Conservation (phyloP, 352 stramenopile species). For the Elongisporangium prolatum region DNA sequence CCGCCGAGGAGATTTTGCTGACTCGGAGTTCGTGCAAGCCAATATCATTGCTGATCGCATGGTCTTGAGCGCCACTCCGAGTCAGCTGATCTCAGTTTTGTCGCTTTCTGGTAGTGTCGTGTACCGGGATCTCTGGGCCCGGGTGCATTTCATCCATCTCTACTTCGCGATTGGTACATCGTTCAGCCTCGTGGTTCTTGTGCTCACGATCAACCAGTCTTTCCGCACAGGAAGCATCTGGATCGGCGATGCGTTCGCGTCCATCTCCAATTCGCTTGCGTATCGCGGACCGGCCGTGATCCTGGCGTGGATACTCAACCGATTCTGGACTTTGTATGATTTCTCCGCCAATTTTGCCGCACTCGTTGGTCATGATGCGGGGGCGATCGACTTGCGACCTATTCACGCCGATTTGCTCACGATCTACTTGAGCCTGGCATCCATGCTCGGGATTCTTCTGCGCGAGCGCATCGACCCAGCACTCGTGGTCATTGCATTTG, state of each 20-base stretch:
- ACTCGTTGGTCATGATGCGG: slow-evolving; percentile 14
- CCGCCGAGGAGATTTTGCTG: no score
- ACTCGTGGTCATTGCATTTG: slow-evolving; percentile 15
- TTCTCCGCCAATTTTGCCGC: slow-evolving; percentile 19
- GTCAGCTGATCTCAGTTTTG: no score
- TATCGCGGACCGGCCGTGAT: slow-evolving; percentile 32
- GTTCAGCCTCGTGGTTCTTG: slow-evolving; percentile 29
- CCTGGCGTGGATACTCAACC: slow-evolving; percentile 35
- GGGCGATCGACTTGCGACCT: slow-evolving; percentile 17
- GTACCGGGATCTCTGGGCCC: slow-evolving; percentile 37
- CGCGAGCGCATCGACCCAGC: slow-evolving; percentile 24
- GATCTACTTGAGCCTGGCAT: slow-evolving; percentile 26
- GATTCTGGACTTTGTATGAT: slow-evolving; percentile 37
- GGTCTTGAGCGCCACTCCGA: no score
- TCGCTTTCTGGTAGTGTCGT: slow-evolving; percentile 5
- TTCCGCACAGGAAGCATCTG: slow-evolving; percentile 26
- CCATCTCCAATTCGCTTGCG: slow-evolving; percentile 30
- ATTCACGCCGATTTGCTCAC: slow-evolving; percentile 29
- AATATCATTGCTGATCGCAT: no score
- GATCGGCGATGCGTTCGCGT: slow-evolving; percentile 44
- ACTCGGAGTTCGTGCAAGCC: no score
- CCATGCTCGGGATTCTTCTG: slow-evolving; percentile 22
- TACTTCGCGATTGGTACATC: slow-evolving; percentile 33
- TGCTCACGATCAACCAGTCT: slow-evolving; percentile 33
- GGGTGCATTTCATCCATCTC: slow-evolving; percentile 41